phyloP scores from a whole-genome alignment of 164 flowering plant species.

The Aristolochia contorta region DNA sequence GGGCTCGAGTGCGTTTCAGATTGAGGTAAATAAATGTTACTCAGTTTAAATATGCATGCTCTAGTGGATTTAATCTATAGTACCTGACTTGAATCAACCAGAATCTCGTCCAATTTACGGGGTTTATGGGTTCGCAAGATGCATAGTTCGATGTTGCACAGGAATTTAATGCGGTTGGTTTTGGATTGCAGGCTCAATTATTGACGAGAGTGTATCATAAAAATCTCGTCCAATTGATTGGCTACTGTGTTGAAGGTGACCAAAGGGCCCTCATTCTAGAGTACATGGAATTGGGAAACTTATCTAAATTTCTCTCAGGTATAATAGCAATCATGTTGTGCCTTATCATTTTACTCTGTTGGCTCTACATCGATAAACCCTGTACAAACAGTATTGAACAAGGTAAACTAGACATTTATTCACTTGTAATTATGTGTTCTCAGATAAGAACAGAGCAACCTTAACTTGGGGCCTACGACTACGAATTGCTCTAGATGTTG shows the following conservation, averaged over 20 bases:
- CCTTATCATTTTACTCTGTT: constrained; percentile 1
- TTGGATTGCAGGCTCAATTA: constrained; percentile 28
- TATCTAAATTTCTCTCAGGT: not conserved
- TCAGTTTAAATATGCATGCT: too few species aligned
- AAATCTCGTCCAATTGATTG: constrained; percentile 36
- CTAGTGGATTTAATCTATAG: too few species aligned
- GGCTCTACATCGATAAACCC: too few species aligned
- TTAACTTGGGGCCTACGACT: constrained; percentile 23
- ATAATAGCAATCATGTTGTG: not conserved
- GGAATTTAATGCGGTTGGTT: too few species aligned
- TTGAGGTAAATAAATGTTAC: constrained; percentile 24
- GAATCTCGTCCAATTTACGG: too few species aligned
- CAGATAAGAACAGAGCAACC: constrained; percentile 7
- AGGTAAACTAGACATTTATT: constrained; percentile 1
- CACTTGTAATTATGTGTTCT: not conserved
- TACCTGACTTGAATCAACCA: too few species aligned
- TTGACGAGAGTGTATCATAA: constrained; percentile 37
- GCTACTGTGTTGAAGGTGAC: constrained; percentile 33
- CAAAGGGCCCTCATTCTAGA: constrained; percentile 38
- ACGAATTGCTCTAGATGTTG: constrained; percentile 1
- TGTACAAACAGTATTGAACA: too few species aligned
- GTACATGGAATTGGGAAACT: constrained; percentile 2
- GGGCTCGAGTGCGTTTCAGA: constrained; percentile 10
- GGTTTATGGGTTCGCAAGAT: too few species aligned
- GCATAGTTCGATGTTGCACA: too few species aligned